Base-by-base conservation (phyloP, 257 asterid genomes). In the Petunia secreta region DNA sequence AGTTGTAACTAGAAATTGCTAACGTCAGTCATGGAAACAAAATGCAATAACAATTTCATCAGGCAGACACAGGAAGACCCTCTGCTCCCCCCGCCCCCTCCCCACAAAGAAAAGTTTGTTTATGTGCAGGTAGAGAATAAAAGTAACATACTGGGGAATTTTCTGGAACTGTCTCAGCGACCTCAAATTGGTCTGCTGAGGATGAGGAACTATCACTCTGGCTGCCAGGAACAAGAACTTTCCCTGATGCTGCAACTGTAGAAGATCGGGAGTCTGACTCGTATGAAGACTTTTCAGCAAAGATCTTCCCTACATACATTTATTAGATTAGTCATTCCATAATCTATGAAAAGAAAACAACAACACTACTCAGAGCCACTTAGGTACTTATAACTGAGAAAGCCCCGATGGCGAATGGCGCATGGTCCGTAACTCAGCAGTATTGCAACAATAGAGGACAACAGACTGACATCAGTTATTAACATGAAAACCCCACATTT, bases 191-290 rank as follows among this genome's bases (percentile, higher is more conserved):
- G 78, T 87, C 86, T 8, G 84, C 66, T 55, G 89, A 77, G 80
- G 89, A 80, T 34, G 88, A 79, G 16, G 90, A 75, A 34, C 73
- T 91, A 75, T 87, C 93, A 81, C 77, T 82, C 84, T 83, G 87
- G 80, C 92, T 81, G 62, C 95, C 97, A 4, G 99, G 97, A 86
- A 92, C 93, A 69, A 96, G 96, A 82, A 91, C 87, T 85, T 96
- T 92, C 81, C 86, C 94, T 4, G 98, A 88, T 80, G 92, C 89
- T 50, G 92, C 89, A 75, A 88, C 93, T 63, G 85, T 80, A 52
- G 91, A 86, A 64, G 95, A 89, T 78, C 86, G 88, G 75, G 84
- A 83, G 50, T 87, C 89, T 69, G 94, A 84, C 68, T 92, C 89
- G 63, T 62, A 81, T 14, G 89, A 79, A 8, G 92, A 46, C 87